Percentiles rank a stretch among this genome's conserved stretches.
phyloP scores from a whole-genome alignment of 495 filamentous ascomycete species.

The Aspergillus asperescens region DNA sequence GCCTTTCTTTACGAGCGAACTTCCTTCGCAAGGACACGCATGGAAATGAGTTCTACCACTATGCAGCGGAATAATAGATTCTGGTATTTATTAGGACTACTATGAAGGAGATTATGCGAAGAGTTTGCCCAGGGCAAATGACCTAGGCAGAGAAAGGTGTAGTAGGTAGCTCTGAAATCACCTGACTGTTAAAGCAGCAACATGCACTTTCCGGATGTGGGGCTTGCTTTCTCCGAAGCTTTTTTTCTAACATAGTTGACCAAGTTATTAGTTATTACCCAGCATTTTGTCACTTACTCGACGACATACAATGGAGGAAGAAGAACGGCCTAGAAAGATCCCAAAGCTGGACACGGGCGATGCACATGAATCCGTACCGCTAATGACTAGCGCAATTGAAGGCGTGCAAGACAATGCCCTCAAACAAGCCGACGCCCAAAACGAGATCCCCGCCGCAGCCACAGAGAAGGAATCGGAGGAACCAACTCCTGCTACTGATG shows the following conservation, averaged over 20 bases:
- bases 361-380: conserved; percentile 19
- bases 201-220: conserved; percentile 1
- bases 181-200: conserved; percentile 8
- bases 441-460: conserved; percentile 3
- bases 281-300: not conserved
- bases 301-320: conserved; percentile 42
- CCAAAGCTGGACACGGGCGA: conserved; percentile 41
- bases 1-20: not conserved
- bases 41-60: not conserved
- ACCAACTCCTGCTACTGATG: conserved; percentile 9
- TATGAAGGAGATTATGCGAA: too few relatives aligned
- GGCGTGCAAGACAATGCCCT: conserved; percentile 11
- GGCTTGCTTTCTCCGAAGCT: conserved; percentile 9
- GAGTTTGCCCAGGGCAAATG: too few relatives aligned
- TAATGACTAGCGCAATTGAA: conserved; percentile 33
- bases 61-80: too few relatives aligned
- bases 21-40: not conserved
- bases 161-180: not conserved
- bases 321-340: conserved; percentile 50
- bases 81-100: too few relatives aligned
- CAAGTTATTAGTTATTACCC: not conserved
- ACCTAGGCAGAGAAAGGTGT: too few relatives aligned
- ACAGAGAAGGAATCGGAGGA: conserved; percentile 10
- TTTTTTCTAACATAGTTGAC: conserved; percentile 17
- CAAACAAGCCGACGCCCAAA: conserved; percentile 7